phyloP scores from a whole-genome alignment of 148 eudicot species.

The Cornus suecica region DNA sequence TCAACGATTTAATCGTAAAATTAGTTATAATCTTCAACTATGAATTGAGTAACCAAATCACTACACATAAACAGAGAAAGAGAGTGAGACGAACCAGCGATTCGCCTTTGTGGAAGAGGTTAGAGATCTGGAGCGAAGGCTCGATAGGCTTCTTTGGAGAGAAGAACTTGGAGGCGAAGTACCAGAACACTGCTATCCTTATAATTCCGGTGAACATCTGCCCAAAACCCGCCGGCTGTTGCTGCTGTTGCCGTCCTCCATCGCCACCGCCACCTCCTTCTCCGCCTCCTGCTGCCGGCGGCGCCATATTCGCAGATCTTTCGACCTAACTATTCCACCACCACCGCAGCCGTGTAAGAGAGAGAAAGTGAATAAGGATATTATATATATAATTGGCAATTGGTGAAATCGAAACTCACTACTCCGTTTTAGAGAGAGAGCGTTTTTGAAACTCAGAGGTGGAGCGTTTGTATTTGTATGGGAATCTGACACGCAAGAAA shows the following conservation, averaged over 20 bases:
- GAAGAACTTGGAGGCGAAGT: constrained; percentile 87
- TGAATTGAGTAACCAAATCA: too few species aligned
- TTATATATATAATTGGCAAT: too few species aligned
- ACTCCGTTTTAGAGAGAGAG: too few species aligned
- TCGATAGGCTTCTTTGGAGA: constrained; percentile 56
- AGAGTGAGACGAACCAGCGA: constrained; percentile 47
- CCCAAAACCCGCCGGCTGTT: constrained; percentile 43
- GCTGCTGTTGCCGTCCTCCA: constrained; percentile 31
- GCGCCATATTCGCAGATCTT: constrained; percentile 44
- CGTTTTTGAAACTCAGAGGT: background rate
- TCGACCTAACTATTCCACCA: background rate
- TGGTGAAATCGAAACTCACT: background rate
- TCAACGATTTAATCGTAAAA: too few species aligned
- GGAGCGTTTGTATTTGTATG: background rate
- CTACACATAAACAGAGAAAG: background rate
- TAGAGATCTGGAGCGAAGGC: constrained; percentile 70
- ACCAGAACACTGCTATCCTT: constrained; percentile 78
- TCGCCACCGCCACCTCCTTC: constrained; percentile 42
- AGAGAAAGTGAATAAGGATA: background rate
- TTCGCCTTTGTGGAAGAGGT: constrained; percentile 75
- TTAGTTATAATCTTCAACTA: too few species aligned
- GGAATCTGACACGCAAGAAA: background rate
- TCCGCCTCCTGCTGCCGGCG: constrained; percentile 38
- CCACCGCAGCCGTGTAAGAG: background rate
- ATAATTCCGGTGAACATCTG: constrained; percentile 65